phyloP scores from a whole-genome alignment of 768 basidiomycete species.

The Xanthoconium stramineum region DNA sequence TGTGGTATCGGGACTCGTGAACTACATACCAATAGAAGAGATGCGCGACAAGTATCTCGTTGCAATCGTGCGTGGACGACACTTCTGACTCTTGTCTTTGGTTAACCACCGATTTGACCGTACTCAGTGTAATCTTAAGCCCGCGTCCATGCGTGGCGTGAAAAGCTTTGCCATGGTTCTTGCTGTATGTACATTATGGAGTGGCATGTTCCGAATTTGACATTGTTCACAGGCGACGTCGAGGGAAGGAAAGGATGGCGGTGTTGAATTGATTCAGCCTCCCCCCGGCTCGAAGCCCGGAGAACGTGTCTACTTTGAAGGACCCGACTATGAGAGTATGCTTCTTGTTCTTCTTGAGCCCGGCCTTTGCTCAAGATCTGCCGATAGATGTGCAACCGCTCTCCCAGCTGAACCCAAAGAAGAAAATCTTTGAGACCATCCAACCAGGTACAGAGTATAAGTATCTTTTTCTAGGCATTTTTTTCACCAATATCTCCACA shows the following conservation, averaged over 20 bases:
- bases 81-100: background rate
- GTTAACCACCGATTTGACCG: background rate
- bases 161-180: slow-evolving; percentile 99
- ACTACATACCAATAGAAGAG: slow-evolving; percentile 93
- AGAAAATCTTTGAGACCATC: slow-evolving; percentile 97
- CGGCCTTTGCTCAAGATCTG: background rate
- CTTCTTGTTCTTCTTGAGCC: background rate
- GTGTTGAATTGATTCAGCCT: slow-evolving; percentile 89
- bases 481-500: background rate
- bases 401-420: slow-evolving; percentile 92
- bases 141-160: slow-evolving; percentile 94
- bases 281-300: slow-evolving; percentile 85
- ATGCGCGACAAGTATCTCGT: slow-evolving; percentile 84
- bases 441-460: slow-evolving; percentile 63
- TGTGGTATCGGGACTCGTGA: slow-evolving; percentile 94
- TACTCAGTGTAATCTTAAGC: slow-evolving; percentile 85
- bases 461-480: slow-evolving; percentile 1
- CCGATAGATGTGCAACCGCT: slow-evolving; percentile 59
- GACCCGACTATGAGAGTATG: slow-evolving; percentile 78
- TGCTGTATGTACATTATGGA: slow-evolving; percentile 50
- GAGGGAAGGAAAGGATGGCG: slow-evolving; percentile 85
- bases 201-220: background rate
- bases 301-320: slow-evolving; percentile 94
- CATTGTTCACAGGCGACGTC: slow-evolving; percentile 65
- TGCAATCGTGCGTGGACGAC: slow-evolving; percentile 59